Base-by-base conservation (phyloP, 1,284 basidiomycete genomes). In the Ceratobasidium sp. region DNA sequence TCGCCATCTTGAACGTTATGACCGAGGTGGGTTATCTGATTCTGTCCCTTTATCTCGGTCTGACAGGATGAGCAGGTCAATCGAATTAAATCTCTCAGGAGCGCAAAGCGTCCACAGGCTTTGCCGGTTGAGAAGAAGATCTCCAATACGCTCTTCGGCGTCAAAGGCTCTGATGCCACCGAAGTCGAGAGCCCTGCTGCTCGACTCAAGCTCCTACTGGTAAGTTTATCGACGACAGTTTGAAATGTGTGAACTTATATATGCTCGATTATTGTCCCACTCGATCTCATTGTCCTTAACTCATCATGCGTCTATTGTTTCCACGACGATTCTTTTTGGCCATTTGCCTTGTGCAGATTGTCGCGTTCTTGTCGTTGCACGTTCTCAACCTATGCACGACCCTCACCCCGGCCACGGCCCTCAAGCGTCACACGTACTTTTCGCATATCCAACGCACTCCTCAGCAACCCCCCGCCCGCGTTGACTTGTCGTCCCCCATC, bases 371-470 rank as follows among this genome's bases (percentile, higher is more conserved):
- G 72, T 89, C 88, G 0, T 81, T 98, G 1, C 95, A 98, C 76
- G 86, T 95, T 68, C 86, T 98, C 74, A 99, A 98, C 82, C 86
- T 98, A 69, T 91, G 91, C 78, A 94, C 96, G 0, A 96, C 96
- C 0, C 86, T 99, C 58, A 92, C 94, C 0, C 87, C 91, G 43
- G 84, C 86, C 58, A 86, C 88, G 0, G 85, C 87, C 0, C 78
- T 88, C 73, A 84, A 83, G 29, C 84, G 88, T 56, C 85, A 87
- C 75, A 75, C 77, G 20, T 77, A 76, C 47, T 54, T 56, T 42
- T 62, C 32, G 65, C 62, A 52, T 22, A 50, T 68, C 34, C 69
- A 56, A 35, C 40, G 65, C 10, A 47, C 50, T n/a, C 47, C 60
- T 31, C 58, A 58, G n/a, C 54, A 49, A 50, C 64, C 49, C 27